phyloP scores from a whole-genome alignment of 768 basidiomycete genomes.

The Kondoa subrosea region DNA sequence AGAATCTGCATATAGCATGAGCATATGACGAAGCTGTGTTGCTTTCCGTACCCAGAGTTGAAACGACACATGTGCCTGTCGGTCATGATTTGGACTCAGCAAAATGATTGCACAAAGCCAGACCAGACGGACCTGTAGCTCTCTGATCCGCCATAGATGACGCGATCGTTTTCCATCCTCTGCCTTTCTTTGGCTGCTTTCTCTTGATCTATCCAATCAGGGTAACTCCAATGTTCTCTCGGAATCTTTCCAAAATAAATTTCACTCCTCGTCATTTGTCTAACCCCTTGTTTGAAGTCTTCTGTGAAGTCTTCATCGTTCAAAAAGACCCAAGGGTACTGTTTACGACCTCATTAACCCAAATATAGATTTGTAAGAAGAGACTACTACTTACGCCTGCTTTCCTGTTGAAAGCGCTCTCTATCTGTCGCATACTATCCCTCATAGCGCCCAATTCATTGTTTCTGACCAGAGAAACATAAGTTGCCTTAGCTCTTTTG shows the following conservation, averaged over 20 bases:
- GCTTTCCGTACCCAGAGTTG: background rate
- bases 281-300: slow-evolving; percentile 43
- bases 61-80: slow-evolving; percentile 11
- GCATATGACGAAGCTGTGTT: slow-evolving; percentile 21
- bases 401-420: slow-evolving; percentile 68
- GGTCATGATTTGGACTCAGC: background rate
- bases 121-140: slow-evolving; percentile 25
- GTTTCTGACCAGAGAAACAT: slow-evolving; percentile 25
- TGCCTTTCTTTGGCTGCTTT: slow-evolving; percentile 44
- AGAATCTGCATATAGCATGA: slow-evolving; percentile 47
- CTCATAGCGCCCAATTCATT: slow-evolving; percentile 19
- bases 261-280: slow-evolving; percentile 21
- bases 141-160: slow-evolving; percentile 36
- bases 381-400: slow-evolving; percentile 34
- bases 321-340: slow-evolving; percentile 52
- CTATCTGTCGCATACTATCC: slow-evolving; percentile 55
- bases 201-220: slow-evolving; percentile 58
- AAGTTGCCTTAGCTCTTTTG: slow-evolving; percentile 24
- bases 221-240: slow-evolving; percentile 55
- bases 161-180: slow-evolving; percentile 46
- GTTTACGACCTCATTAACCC: background rate
- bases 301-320: slow-evolving; percentile 64
- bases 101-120: background rate
- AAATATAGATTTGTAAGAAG: background rate
- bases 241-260: slow-evolving; percentile 41